Conservation (phyloP, 129 eudicot species). For the Heracleum sosnowskyi region DNA sequence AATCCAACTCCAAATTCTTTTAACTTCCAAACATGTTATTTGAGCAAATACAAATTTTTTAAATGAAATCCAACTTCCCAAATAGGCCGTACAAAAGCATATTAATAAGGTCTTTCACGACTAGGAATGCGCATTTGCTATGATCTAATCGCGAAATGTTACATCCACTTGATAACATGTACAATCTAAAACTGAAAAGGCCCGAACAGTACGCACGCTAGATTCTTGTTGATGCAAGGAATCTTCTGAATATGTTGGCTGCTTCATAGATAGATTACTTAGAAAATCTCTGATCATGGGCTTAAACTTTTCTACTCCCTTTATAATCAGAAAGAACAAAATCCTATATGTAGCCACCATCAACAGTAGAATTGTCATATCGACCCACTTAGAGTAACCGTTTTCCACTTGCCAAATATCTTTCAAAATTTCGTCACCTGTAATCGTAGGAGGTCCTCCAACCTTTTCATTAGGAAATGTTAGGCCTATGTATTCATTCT, state of each 20-base stretch:
- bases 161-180: constrained; percentile 8
- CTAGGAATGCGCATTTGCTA: not conserved
- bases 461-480: not conserved
- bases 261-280: not conserved
- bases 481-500: not conserved
- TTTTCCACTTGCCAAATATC: constrained; percentile 1
- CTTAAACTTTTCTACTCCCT: not conserved
- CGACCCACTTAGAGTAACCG: not conserved
- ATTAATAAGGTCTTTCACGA: no score
- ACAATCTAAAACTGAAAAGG: not conserved
- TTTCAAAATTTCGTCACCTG: not conserved
- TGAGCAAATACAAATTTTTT: no score
- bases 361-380: not conserved
- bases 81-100: not conserved
- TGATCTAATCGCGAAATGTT: not conserved
- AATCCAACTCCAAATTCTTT: no score
- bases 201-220: not conserved
- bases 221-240: not conserved
- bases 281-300: not conserved
- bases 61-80: no score
- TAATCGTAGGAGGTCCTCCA: not conserved
- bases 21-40: no score
- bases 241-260: not conserved
- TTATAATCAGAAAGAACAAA: not conserved
- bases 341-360: not conserved